Conservation (phyloP, 2,329 filamentous ascomycete genomes). For the Cryphonectria japonica region DNA sequence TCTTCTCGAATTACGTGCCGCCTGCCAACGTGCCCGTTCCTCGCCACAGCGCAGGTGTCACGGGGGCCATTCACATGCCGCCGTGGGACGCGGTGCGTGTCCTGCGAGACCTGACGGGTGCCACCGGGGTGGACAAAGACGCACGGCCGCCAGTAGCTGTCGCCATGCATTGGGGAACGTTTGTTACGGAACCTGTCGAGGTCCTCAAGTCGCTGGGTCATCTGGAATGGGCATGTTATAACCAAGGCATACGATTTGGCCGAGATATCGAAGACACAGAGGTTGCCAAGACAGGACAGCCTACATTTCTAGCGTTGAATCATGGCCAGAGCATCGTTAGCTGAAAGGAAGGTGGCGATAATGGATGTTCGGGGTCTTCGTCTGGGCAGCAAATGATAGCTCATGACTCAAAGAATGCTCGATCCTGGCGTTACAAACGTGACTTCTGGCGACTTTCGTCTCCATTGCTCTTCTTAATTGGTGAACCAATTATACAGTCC, state of each 20-base stretch:
- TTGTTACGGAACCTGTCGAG: conserved; percentile 34
- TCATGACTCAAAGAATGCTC: background rate
- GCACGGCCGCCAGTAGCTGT: conserved; percentile 30
- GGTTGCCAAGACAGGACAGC: background rate
- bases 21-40: conserved; percentile 34
- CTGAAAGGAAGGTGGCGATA: background rate
- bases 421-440: too few relatives aligned
- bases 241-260: conserved; percentile 33
- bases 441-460: too few relatives aligned
- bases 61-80: conserved; percentile 36
- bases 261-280: conserved; percentile 20
- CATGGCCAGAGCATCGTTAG: conserved; percentile 31
- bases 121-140: background rate
- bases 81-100: conserved; percentile 37
- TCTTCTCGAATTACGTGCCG: conserved; percentile 32
- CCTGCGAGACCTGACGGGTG: conserved; percentile 31
- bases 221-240: conserved; percentile 35
- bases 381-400: background rate
- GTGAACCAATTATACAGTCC: background rate
- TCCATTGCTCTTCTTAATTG: too few relatives aligned
- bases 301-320: conserved; percentile 30
- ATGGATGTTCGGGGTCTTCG: background rate
- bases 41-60: conserved; percentile 31
- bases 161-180: conserved; percentile 38
- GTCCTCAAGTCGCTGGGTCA: conserved; percentile 34